phyloP scores from a whole-genome alignment of 108 stramenopile species.

The Skeletonema tropicum region DNA sequence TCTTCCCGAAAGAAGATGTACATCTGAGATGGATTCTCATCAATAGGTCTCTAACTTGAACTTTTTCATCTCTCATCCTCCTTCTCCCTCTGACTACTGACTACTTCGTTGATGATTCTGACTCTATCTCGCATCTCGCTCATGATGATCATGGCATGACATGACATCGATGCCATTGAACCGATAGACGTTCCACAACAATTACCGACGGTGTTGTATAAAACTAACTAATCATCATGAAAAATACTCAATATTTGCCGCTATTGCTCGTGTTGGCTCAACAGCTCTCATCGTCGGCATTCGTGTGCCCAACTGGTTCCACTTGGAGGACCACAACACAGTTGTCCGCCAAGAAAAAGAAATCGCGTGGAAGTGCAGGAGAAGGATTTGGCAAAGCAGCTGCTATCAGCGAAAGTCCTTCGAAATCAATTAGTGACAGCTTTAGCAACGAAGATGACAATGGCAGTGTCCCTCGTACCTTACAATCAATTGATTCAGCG shows the following conservation, averaged over 20 bases:
- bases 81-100: too few relatives aligned
- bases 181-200: too few relatives aligned
- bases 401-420: not conserved
- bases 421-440: not conserved
- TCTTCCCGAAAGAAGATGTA: too few relatives aligned
- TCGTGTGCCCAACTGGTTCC: not conserved
- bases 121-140: too few relatives aligned
- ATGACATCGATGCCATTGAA: too few relatives aligned
- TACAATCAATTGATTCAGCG: not conserved
- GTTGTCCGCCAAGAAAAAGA: slow-evolving; percentile 1
- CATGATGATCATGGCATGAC: too few relatives aligned
- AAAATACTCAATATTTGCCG: not conserved
- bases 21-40: too few relatives aligned
- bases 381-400: slow-evolving; percentile 1
- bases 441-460: not conserved
- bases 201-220: not conserved
- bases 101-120: too few relatives aligned
- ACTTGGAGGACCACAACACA: not conserved
- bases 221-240: not conserved
- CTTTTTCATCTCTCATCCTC: too few relatives aligned
- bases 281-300: not conserved
- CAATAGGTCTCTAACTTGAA: too few relatives aligned
- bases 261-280: not conserved
- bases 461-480: not conserved
- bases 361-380: not conserved